These are phyloP conservation scores for Diaporthe aspalathi DNA, from an alignment of 2,329 filamentous ascomycete genomes.

Conservation along the genomic window DNA sequence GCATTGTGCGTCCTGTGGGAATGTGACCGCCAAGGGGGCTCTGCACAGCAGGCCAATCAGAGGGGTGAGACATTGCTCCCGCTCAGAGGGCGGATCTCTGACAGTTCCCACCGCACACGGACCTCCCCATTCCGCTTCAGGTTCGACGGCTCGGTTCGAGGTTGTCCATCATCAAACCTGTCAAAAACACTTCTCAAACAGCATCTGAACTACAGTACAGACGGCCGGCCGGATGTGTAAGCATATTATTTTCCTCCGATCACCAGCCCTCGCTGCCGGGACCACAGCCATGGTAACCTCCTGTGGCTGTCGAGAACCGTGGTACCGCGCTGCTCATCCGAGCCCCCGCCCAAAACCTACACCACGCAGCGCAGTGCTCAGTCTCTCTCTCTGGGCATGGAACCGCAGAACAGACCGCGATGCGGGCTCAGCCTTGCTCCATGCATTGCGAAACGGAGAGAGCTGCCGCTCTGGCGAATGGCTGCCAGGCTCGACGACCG, in stretches of 20 bases:
- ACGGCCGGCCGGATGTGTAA: not conserved
- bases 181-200: slow-evolving; percentile 31
- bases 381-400: not conserved
- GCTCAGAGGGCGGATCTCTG: slow-evolving; percentile 27
- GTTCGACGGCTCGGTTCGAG: slow-evolving; percentile 29
- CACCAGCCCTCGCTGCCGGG: not conserved
- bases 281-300: not conserved
- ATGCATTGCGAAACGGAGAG: slow-evolving; percentile 7
- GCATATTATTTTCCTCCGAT: not conserved
- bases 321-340: not conserved
- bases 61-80: slow-evolving; percentile 22
- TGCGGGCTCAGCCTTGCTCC: slow-evolving; percentile 16
- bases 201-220: slow-evolving; percentile 6
- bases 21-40: slow-evolving; percentile 25
- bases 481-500: not conserved
- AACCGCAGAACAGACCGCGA: not conserved
- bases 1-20: slow-evolving; percentile 28
- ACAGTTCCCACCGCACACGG: slow-evolving; percentile 26
- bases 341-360: not conserved
- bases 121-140: slow-evolving; percentile 30
- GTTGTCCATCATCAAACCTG: slow-evolving; percentile 27
- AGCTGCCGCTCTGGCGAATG: not conserved
- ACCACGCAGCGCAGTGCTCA: not conserved
- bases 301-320: not conserved
- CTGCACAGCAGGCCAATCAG: slow-evolving; percentile 19